These are phyloP conservation scores for Moniliella sp. DNA, from an alignment of 1,284 basidiomycete species.

Conservation along the genomic window DNA sequence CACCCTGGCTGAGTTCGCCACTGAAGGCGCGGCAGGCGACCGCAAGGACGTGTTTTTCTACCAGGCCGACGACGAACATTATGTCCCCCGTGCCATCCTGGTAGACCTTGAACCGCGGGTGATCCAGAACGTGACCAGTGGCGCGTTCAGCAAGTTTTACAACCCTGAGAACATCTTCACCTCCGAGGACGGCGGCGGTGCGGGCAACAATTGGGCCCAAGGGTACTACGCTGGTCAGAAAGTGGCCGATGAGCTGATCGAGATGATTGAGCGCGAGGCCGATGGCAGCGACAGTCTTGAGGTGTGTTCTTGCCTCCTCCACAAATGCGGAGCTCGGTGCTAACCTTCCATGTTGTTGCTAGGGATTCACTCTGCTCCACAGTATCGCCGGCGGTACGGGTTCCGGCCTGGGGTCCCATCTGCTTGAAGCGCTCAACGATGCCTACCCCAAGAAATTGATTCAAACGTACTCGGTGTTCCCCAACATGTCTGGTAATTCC, in stretches of 20 bases:
- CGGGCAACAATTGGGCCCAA: constrained; percentile 96
- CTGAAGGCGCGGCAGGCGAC: constrained; percentile 39
- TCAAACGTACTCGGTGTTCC: constrained; percentile 97
- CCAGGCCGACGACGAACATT: constrained; percentile 97
- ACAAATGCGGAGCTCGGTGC: background rate
- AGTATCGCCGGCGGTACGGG: constrained; percentile 97
- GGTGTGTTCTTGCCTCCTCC: constrained; percentile 38
- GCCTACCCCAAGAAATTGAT: constrained; percentile 97
- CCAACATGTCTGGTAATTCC: constrained; percentile 42
- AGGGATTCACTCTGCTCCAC: constrained; percentile 98
- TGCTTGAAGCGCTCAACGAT: constrained; percentile 86
- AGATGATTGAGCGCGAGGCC: constrained; percentile 95
- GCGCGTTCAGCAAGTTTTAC: constrained; percentile 78
- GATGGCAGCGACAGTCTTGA: constrained; percentile 93
- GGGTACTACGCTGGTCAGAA: constrained; percentile 62
- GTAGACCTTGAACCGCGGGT: constrained; percentile 94
- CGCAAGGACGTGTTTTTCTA: constrained; percentile 99
- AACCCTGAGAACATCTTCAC: constrained; percentile 96
- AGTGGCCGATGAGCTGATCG: constrained; percentile 90
- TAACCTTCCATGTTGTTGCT: constrained; percentile 2
- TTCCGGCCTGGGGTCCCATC: constrained; percentile 85
- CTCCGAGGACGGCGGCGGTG: constrained; percentile 83
- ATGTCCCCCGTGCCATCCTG: constrained; percentile 84
- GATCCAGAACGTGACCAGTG: constrained; percentile 70
- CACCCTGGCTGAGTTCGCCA: constrained; percentile 27